Conservation (phyloP, 768 basidiomycete species). For the Sutorius australiensis region DNA sequence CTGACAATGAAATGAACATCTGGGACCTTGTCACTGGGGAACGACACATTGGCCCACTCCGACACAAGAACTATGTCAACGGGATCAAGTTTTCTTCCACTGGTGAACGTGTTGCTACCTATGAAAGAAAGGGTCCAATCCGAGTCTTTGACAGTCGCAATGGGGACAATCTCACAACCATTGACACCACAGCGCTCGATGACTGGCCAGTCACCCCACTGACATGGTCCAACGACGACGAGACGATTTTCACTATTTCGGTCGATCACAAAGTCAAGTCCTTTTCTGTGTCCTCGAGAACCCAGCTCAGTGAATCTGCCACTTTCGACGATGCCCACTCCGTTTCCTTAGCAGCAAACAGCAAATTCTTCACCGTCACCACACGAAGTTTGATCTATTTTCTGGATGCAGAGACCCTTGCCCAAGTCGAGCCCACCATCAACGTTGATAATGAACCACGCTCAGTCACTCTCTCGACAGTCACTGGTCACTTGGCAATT, state of each 20-base stretch:
- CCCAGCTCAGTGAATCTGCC: not conserved
- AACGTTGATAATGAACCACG: too few relatives aligned
- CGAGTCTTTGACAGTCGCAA: not conserved
- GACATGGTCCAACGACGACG: not conserved
- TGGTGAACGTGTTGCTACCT: too few relatives aligned
- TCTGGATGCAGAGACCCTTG: too few relatives aligned
- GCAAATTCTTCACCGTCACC: not conserved
- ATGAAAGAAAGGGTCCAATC: not conserved
- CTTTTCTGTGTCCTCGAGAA: not conserved
- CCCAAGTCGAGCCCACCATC: too few relatives aligned
- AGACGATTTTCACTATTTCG: not conserved
- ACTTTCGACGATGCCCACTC: too few relatives aligned
- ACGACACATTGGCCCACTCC: not conserved
- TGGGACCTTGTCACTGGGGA: not conserved
- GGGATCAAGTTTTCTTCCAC: not conserved
- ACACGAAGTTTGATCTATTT: not conserved
- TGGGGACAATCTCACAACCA: not conserved
- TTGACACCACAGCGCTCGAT: too few relatives aligned
- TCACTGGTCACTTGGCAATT: too few relatives aligned
- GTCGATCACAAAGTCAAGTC: not conserved
- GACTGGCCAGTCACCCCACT: not conserved
- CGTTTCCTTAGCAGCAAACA: not conserved
- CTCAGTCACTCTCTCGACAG: too few relatives aligned
- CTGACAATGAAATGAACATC: not conserved
- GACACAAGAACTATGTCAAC: rapidly evolving